Evolutionary conservation across 495 filamentous ascomycete species (phyloP).

Genomic region (Annulohypoxylon bovei): DNA sequence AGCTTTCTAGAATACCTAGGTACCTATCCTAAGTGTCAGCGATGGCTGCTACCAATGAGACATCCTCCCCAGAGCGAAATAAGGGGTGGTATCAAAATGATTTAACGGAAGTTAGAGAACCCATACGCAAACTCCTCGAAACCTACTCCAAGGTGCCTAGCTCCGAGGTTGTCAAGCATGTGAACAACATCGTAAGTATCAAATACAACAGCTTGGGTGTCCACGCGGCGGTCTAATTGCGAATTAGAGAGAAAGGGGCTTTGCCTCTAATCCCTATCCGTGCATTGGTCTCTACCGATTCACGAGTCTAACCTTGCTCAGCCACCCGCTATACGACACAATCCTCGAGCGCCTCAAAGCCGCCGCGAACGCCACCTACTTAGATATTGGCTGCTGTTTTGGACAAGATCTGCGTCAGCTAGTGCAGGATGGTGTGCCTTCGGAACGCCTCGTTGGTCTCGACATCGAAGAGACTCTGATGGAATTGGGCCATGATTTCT

Average conservation of each 20-base stretch:
- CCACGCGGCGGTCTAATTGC: background rate
- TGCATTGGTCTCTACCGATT: slow-evolving; percentile 53
- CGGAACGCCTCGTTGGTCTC: slow-evolving; percentile 52
- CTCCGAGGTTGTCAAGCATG: slow-evolving; percentile 39
- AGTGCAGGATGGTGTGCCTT: slow-evolving; percentile 53
- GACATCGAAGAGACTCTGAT: slow-evolving; percentile 62
- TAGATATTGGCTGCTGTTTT: slow-evolving; percentile 61
- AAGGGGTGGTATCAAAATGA: slow-evolving; percentile 29
- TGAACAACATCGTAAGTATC: slow-evolving; percentile 38
- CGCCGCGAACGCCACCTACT: slow-evolving; percentile 30
- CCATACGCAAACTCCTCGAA: slow-evolving; percentile 38
- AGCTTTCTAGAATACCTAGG: no score
- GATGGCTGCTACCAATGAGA: slow-evolving; percentile 24
- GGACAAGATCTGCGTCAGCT: slow-evolving; percentile 60
- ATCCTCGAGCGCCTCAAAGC: slow-evolving; percentile 27
- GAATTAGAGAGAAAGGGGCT: slow-evolving; percentile 49
- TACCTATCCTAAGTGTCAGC: background rate
- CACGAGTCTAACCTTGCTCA: slow-evolving; percentile 42
- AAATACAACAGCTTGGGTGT: background rate
- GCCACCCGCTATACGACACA: slow-evolving; percentile 24
- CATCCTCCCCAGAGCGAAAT: slow-evolving; percentile 6
- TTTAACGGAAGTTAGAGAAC: slow-evolving; percentile 35
- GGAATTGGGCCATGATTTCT: slow-evolving; percentile 64
- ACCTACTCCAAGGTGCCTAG: slow-evolving; percentile 41
- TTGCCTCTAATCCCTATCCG: slow-evolving; percentile 47